Conservation (phyloP, 257 asterid species). For the Plectranthus barbatus region DNA sequence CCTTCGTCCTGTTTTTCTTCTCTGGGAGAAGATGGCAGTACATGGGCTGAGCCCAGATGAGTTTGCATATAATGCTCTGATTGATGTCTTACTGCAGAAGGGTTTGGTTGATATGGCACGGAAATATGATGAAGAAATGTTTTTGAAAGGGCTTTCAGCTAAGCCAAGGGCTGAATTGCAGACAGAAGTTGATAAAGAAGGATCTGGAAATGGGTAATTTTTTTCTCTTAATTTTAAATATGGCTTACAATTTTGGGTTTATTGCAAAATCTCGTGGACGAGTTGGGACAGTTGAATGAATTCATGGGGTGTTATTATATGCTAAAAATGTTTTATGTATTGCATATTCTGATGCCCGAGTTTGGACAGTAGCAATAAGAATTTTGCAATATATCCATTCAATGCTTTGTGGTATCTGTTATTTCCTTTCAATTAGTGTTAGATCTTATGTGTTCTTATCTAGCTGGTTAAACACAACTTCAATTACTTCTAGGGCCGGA, state of each 20-base stretch:
- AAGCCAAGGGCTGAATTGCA: conserved; percentile 64
- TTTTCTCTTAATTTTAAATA: neutral
- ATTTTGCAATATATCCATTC: too few relatives aligned
- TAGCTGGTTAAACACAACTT: too few relatives aligned
- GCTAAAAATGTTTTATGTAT: too few relatives aligned
- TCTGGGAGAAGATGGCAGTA: conserved; percentile 73
- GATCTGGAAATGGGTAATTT: conserved; percentile 21
- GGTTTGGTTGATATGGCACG: conserved; percentile 78
- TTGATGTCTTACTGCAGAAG: conserved; percentile 78
- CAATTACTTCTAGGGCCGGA: too few relatives aligned
- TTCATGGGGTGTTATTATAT: too few relatives aligned
- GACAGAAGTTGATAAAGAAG: conserved; percentile 21
- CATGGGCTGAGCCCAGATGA: conserved; percentile 82
- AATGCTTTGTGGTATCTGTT: too few relatives aligned
- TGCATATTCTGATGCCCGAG: too few relatives aligned
- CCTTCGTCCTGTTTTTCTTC: conserved; percentile 59
- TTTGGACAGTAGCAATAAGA: too few relatives aligned
- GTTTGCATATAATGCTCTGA: conserved; percentile 74
- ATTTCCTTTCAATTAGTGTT: too few relatives aligned
- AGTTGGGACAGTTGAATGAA: too few relatives aligned
- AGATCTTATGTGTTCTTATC: too few relatives aligned
- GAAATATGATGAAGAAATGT: conserved; percentile 77
- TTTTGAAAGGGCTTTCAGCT: conserved; percentile 73
- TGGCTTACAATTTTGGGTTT: neutral
- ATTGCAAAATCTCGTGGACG: neutral